phyloP scores from a whole-genome alignment of 2,329 filamentous ascomycete species.

The Ceratocystis colombiana region DNA sequence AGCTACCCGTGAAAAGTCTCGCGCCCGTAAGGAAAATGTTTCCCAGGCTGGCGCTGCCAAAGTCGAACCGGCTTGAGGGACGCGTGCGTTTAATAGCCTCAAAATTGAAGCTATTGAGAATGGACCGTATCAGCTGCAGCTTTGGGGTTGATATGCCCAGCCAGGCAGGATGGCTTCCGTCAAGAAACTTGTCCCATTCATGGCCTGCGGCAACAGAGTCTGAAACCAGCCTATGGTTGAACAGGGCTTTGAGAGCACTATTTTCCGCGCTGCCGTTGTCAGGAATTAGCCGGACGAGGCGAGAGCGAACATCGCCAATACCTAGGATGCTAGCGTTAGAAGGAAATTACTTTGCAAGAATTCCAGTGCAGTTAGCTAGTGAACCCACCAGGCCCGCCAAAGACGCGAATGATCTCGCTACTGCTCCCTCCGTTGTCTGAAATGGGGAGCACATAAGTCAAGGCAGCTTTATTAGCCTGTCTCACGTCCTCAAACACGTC shows the following conservation, averaged over 20 bases:
- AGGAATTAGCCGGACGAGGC: slow-evolving; percentile 83
- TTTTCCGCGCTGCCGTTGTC: slow-evolving; percentile 51
- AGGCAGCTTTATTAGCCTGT: slow-evolving; percentile 52
- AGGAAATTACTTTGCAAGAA: not conserved
- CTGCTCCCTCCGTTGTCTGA: slow-evolving; percentile 93
- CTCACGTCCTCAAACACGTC: slow-evolving; percentile 69
- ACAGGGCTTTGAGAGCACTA: slow-evolving; percentile 66
- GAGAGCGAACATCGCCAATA: slow-evolving; percentile 40
- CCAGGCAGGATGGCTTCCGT: slow-evolving; percentile 73
- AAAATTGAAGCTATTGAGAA: slow-evolving; percentile 65
- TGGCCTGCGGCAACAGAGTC: slow-evolving; percentile 49
- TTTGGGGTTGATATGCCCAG: slow-evolving; percentile 57
- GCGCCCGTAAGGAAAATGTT: slow-evolving; percentile 77
- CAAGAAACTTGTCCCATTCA: slow-evolving; percentile 85
- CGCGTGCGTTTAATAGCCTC: slow-evolving; percentile 69
- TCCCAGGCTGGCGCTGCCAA: slow-evolving; percentile 63
- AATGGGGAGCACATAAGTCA: slow-evolving; percentile 87
- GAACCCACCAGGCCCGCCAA: slow-evolving; percentile 72
- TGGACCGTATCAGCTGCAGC: slow-evolving; percentile 64
- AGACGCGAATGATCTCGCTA: slow-evolving; percentile 85
- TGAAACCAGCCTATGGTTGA: slow-evolving; percentile 73
- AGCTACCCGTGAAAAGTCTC: slow-evolving; percentile 80
- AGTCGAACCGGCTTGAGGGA: slow-evolving; percentile 65
- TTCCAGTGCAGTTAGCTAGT: not conserved
- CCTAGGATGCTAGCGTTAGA: slow-evolving; percentile 41